Percentiles rank a stretch among this genome's conserved stretches.
Conservation (phyloP, 2,329 filamentous ascomycete genomes). For the Penicillium sp. region DNA sequence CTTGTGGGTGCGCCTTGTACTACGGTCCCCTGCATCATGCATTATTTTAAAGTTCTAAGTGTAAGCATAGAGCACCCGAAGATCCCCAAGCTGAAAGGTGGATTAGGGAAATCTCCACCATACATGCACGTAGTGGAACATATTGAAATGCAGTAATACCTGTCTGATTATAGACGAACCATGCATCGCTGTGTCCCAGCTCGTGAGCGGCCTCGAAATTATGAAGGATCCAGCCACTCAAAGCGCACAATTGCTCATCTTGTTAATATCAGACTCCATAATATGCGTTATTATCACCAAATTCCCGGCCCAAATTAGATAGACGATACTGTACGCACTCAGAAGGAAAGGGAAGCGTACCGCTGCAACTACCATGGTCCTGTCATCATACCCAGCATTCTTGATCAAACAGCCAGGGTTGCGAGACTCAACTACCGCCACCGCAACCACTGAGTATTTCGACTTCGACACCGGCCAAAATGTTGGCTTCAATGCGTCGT, state of each 20-base stretch:
- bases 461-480: constrained; percentile 18
- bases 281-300: too few species aligned
- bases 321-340: too few species aligned
- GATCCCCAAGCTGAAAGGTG: too few species aligned
- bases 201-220: neutral
- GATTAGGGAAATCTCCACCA: too few species aligned
- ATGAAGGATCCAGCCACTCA: neutral
- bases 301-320: neutral
- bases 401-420: neutral
- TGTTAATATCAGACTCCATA: neutral
- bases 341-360: neutral
- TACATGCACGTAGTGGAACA: too few species aligned
- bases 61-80: too few species aligned
- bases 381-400: neutral
- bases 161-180: neutral
- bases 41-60: too few species aligned
- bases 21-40: too few species aligned
- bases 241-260: neutral
- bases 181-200: neutral
- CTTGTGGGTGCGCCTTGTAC: too few species aligned
- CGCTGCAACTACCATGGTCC: neutral
- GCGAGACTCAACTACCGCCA: neutral
- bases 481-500: constrained; percentile 5
- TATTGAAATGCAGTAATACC: too few species aligned
- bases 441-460: constrained; percentile 11